Base-by-base conservation (phyloP, 495 filamentous ascomycete species). In the Aspergillus leporis region DNA sequence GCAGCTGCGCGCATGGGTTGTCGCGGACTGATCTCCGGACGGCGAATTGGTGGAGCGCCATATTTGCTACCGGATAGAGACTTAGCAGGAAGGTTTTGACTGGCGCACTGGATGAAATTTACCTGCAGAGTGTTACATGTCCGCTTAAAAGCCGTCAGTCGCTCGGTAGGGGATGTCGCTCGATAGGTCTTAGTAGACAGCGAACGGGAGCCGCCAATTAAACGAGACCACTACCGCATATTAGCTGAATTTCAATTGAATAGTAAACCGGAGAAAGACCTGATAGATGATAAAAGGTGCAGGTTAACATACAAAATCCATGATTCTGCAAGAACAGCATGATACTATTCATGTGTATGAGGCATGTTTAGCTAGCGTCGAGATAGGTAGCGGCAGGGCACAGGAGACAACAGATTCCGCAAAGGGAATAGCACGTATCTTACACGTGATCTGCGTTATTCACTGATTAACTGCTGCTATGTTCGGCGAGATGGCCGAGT, bases 121-220 rank as follows among this genome's bases (percentile, higher is more conserved):
- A 96, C 92, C 78, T 96, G 80, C 21, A 96, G 80, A 68, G 91
- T 85, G 68, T 89, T 86, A 75, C 93, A 96, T 63, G 89, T 84
- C 68, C 90, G 87, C 77, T 93, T 94, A 77, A 97, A 98, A 56
- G 89, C 88, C 64, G 88, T 86, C 68, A 96, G 85, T 63, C 95
- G 90, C 70, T 93, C 86, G 59, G 91, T 87, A 36, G 93, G 91
- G 67, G 91, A 88, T 65, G 87, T 87, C 36, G 86, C 79, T 47
- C 84, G 77, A 61, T 84, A 79, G 71, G 83, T 83, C 73, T 82
- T 83, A 54, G 71, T 83, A 65, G 73, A 83, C 73, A 83, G 82
- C 52, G 85, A 81, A 66, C 85, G 84, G 61, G 86, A 88, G 68
- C 91, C 90, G 70, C 91, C 92, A 75, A 96, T 85, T 65, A 97